Percentiles rank a stretch among this genome's conserved stretches.
These are phyloP conservation scores for Endoconidiophora laricicola DNA, from an alignment of 2,329 filamentous ascomycete species.

Conservation along the genomic window DNA sequence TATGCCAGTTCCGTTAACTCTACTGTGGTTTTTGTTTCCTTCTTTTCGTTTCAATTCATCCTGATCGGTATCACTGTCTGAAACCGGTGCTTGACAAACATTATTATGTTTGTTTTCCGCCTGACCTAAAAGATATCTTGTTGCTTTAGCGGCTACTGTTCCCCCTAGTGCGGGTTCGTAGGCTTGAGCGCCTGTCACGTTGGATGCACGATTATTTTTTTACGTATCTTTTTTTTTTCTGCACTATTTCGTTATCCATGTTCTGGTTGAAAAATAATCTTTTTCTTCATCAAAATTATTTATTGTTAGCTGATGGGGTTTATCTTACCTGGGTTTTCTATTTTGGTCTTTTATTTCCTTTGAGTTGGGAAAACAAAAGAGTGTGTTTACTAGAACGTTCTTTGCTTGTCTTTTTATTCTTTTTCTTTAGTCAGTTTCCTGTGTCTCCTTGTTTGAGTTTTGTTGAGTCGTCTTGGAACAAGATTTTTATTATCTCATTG, in stretches of 20 bases:
- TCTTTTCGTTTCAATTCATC: background rate
- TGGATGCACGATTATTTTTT: background rate
- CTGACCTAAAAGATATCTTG: background rate
- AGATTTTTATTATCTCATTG: background rate
- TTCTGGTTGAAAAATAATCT: background rate
- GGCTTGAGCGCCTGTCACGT: background rate
- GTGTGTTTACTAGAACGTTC: no score
- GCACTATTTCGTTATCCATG: background rate
- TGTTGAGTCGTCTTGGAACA: background rate
- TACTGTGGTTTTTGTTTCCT: background rate
- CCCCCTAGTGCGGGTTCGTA: background rate
- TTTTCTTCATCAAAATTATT: background rate
- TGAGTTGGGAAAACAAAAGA: background rate
- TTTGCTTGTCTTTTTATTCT: background rate
- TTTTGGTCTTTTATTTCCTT: background rate
- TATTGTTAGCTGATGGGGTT: background rate
- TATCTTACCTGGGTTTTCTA: background rate
- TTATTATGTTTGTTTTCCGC: background rate
- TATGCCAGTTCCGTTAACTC: background rate
- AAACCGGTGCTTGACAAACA: background rate
- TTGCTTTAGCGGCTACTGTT: background rate
- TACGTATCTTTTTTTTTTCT: background rate
- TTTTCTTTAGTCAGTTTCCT: no score
- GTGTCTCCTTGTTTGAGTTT: background rate
- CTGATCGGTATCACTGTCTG: background rate